Evolutionary conservation across 345 rosid genomes (phyloP), one percentile per base, ranked within the genome.

Genomic region (Salix brachista): DNA sequence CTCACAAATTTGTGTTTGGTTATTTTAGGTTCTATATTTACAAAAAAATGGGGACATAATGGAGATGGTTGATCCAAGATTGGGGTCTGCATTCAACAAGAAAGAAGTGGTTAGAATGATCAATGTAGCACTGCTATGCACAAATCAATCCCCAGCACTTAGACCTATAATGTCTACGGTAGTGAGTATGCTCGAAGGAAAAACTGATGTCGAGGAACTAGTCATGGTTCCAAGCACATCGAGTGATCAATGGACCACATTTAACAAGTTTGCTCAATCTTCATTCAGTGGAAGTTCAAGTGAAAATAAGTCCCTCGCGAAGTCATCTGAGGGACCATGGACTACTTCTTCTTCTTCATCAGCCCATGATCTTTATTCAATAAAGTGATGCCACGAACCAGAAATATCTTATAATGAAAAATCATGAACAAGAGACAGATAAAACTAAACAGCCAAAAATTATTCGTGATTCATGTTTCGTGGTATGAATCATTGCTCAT

Each of bases 161-260:
- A 83, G 91, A 48, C 93, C 90, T 39, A 44, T 70, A 25, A 90
- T 88, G 91, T 88, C 90, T n/a, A 87, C 85, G 74, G 90, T 84
- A 1, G 89, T 84, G 61, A 83, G 75, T 18, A 87, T 86, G 88
- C 81, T 90, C 0, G 90, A 88, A 77, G 90, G 90, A 69, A 60
- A 71, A 12, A 71, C 61, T 76, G 60, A 81, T 13, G 82, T 90
- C 54, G 90, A 85, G 1, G 87, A 85, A 23, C 1, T 75, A 64
- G 67, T 50, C 8, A 81, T 87, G 21, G 89, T 82, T 65, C 28
- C 82, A 9, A 78, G 80, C 25, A 77, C 4, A 70, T 73, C 26
- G 11, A 71, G 80, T 19, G 88, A 83, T 41, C 87, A 86, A 74
- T 46, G n/a, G n/a, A 4, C 34, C 34, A 0, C 0, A 4, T 32